phyloP scores from a whole-genome alignment of 2,329 filamentous ascomycete genomes.

The Tolypocladium guangdongense region DNA sequence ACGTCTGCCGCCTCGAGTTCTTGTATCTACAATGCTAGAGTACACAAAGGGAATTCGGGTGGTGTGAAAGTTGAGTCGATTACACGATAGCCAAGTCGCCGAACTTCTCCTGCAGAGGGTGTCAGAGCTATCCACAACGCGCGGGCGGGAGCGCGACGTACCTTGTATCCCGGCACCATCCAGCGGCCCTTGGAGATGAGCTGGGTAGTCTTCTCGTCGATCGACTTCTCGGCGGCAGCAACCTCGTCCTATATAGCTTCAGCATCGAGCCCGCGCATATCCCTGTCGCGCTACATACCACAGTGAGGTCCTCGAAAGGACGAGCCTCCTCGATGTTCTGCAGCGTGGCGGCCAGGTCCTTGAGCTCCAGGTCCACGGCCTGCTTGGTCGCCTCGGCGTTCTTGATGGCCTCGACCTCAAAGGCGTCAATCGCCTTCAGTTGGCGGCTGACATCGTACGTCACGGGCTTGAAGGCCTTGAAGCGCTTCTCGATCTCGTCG shows the following conservation, averaged over 20 bases:
- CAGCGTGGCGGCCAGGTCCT: slow-evolving; percentile 86
- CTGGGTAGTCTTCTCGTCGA: slow-evolving; percentile 91
- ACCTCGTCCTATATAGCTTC: slow-evolving; percentile 67
- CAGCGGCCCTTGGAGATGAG: slow-evolving; percentile 97
- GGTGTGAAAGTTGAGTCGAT: slow-evolving; percentile 30
- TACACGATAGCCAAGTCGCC: slow-evolving; percentile 94
- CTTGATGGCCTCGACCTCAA: slow-evolving; percentile 93
- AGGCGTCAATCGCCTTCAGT: slow-evolving; percentile 95
- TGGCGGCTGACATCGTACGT: slow-evolving; percentile 90
- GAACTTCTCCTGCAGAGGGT: slow-evolving; percentile 75
- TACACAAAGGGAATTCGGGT: slow-evolving; percentile 45
- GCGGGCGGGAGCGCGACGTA: slow-evolving; percentile 31
- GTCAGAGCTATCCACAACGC: slow-evolving; percentile 29
- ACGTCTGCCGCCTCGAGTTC: slow-evolving; percentile 22
- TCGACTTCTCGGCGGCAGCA: slow-evolving; percentile 84
- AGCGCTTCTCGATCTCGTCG: slow-evolving; percentile 95
- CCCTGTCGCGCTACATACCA: slow-evolving; percentile 53
- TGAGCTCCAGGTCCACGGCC: slow-evolving; percentile 89
- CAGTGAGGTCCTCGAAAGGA: slow-evolving; percentile 93
- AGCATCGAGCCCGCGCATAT: slow-evolving; percentile 7
- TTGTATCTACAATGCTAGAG: slow-evolving; percentile 63
- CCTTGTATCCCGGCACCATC: slow-evolving; percentile 98
- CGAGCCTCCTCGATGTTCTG: slow-evolving; percentile 95
- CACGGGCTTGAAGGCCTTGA: slow-evolving; percentile 80
- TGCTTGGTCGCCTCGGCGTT: slow-evolving; percentile 95